Conservation (phyloP, 345 rosid species). For the Aurinia saxatilis region DNA sequence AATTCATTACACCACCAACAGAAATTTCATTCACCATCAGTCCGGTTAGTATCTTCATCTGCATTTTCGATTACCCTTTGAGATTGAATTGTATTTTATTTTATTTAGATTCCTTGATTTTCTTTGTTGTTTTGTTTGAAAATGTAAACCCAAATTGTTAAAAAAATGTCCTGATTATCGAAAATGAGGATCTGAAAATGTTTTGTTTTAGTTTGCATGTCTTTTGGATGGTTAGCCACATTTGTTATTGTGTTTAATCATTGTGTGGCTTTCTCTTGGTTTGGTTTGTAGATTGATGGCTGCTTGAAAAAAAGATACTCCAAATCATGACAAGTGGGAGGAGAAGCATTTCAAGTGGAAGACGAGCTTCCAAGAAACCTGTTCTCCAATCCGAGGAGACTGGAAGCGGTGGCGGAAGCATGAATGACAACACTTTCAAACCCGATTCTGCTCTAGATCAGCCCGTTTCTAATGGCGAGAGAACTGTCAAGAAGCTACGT, state of each 20-base stretch:
- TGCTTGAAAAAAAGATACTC: background rate
- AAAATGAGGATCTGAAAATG: background rate
- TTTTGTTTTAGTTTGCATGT: background rate
- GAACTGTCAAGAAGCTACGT: constrained; percentile 89
- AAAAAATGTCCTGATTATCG: too few relatives aligned
- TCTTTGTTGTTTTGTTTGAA: too few relatives aligned
- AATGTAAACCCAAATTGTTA: too few relatives aligned
- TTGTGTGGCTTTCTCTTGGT: background rate
- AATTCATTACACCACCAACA: constrained; percentile 15
- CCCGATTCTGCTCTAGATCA: constrained; percentile 16
- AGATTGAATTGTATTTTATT: too few relatives aligned
- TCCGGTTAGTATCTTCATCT: constrained; percentile 1
- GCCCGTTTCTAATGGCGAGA: constrained; percentile 40
- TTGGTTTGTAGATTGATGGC: constrained; percentile 1
- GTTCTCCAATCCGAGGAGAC: constrained; percentile 20
- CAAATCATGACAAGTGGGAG: constrained; percentile 12
- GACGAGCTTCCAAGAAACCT: constrained; percentile 25
- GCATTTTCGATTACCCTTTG: too few relatives aligned
- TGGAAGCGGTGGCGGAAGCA: background rate
- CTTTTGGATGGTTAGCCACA: background rate
- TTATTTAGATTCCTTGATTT: too few relatives aligned
- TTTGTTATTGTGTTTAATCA: background rate
- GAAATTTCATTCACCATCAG: background rate
- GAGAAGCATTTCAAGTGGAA: constrained; percentile 21
- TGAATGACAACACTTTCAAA: constrained; percentile 4